A percentile compares a stretch with the other conserved stretches of the same genome.
These are phyloP conservation scores for Nitzschia sp. DNA, from an alignment of 108 stramenopile species.

Conservation along the genomic window DNA sequence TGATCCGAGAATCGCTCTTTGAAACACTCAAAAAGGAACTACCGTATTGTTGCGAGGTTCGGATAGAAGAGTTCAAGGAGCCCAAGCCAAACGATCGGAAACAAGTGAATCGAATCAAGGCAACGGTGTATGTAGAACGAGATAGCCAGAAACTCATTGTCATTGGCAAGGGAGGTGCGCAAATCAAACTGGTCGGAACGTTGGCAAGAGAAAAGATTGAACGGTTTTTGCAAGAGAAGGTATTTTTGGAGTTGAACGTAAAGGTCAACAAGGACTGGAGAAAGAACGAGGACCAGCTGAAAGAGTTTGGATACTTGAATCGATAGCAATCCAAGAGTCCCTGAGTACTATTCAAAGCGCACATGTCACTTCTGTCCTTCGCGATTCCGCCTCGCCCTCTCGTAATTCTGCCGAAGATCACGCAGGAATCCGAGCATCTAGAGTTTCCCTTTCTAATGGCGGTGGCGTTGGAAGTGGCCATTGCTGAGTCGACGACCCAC, in stretches of 20 bases:
- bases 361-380: no score
- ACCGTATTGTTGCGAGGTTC: constrained; percentile 95
- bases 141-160: constrained; percentile 93
- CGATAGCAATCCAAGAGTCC: no score
- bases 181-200: constrained; percentile 87
- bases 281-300: constrained; percentile 71
- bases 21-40: constrained; percentile 82
- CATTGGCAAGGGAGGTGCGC: constrained; percentile 84
- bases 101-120: constrained; percentile 68
- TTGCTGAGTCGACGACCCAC: no score
- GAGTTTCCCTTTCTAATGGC: no score
- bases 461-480: no score
- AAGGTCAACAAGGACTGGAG: constrained; percentile 97
- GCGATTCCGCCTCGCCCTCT: no score
- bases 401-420: no score
- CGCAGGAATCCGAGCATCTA: no score
- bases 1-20: constrained; percentile 85
- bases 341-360: no score
- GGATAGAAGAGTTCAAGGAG: constrained; percentile 85
- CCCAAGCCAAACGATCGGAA: constrained; percentile 38
- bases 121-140: constrained; percentile 82
- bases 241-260: constrained; percentile 80
- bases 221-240: constrained; percentile 62
- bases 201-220: constrained; percentile 77
- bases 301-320: constrained; percentile 81